Evolutionary conservation across 306 rosid genomes (phyloP).

Genomic region (Casuarina cunninghamiana): DNA sequence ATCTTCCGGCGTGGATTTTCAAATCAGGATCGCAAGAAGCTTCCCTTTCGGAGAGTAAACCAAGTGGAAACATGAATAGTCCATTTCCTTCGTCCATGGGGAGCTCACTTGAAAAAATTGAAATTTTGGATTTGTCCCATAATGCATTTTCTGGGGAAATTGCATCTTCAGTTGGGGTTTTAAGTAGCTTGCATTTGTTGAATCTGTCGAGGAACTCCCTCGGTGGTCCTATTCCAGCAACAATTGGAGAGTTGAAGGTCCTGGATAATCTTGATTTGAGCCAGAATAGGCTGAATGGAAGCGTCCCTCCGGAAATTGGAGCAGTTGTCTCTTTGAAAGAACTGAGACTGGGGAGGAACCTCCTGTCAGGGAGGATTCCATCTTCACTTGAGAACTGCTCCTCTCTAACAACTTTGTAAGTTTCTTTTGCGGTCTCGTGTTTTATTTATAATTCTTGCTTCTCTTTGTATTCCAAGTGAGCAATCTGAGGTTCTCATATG

Average conservation of each 20-base stretch:
- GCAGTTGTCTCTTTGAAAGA: slow-evolving; percentile 64
- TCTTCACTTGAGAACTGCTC: slow-evolving; percentile 71
- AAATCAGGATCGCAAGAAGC: slow-evolving; percentile 52
- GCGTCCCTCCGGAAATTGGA: slow-evolving; percentile 71
- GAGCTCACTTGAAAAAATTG: slow-evolving; percentile 56
- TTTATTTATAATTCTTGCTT: slow-evolving; percentile 7
- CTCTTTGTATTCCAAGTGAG: neutral
- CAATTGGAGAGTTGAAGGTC: slow-evolving; percentile 61
- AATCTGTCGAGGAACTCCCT: slow-evolving; percentile 70
- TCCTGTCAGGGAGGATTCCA: slow-evolving; percentile 66
- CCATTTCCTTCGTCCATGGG: slow-evolving; percentile 34
- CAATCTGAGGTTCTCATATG: neutral
- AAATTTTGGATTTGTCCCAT: slow-evolving; percentile 74
- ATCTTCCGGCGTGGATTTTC: slow-evolving; percentile 77
- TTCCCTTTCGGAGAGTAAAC: slow-evolving; percentile 45
- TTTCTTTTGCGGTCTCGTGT: slow-evolving; percentile 30
- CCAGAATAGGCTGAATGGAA: slow-evolving; percentile 67
- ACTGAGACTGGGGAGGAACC: slow-evolving; percentile 67
- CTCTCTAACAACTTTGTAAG: slow-evolving; percentile 76
- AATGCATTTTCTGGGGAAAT: slow-evolving; percentile 77
- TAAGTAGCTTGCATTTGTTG: slow-evolving; percentile 66
- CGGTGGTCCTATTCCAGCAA: slow-evolving; percentile 65
- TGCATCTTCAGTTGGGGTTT: slow-evolving; percentile 47
- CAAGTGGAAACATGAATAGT: slow-evolving; percentile 24
- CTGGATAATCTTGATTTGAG: slow-evolving; percentile 71